Conservation (phyloP, 345 rosid genomes). For the Erucastrum elatum region DNA sequence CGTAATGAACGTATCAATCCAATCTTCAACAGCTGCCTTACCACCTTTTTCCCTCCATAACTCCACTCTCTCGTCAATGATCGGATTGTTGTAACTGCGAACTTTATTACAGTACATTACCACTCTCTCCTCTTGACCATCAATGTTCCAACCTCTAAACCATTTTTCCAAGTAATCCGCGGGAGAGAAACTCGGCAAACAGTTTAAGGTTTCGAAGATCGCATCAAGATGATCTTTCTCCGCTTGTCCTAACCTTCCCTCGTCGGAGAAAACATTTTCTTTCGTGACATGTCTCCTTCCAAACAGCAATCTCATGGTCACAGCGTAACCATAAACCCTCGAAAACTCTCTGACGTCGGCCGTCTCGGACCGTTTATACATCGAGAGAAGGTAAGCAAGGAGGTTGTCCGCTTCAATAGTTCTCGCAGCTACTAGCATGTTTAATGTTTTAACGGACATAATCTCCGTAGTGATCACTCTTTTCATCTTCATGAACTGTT, state of each 20-base stretch:
- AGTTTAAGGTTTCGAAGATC: slow-evolving; percentile 19
- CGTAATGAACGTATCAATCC: slow-evolving; percentile 37
- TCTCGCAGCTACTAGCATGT: slow-evolving; percentile 40
- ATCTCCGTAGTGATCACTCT: slow-evolving; percentile 40
- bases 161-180: slow-evolving; percentile 24
- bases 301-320: slow-evolving; percentile 37
- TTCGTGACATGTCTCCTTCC: slow-evolving; percentile 25
- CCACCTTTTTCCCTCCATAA: slow-evolving; percentile 35
- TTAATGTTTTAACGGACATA: slow-evolving; percentile 22
- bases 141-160: slow-evolving; percentile 38
- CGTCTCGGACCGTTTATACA: slow-evolving; percentile 29
- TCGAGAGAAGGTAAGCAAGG: slow-evolving; percentile 39
- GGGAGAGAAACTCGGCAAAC: slow-evolving; percentile 15
- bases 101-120: background rate
- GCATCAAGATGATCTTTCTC: slow-evolving; percentile 34
- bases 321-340: slow-evolving; percentile 34
- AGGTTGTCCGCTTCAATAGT: slow-evolving; percentile 53
- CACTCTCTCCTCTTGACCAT: slow-evolving; percentile 44
- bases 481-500: slow-evolving; percentile 52
- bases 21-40: slow-evolving; percentile 36
- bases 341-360: slow-evolving; percentile 25
- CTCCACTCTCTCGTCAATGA: slow-evolving; percentile 39
- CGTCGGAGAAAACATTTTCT: background rate
- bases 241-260: slow-evolving; percentile 24
- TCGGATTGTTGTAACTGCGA: slow-evolving; percentile 44